These are phyloP conservation scores for Candida incommunis DNA, from an alignment of 805 yeast species.

Conservation along the genomic window DNA sequence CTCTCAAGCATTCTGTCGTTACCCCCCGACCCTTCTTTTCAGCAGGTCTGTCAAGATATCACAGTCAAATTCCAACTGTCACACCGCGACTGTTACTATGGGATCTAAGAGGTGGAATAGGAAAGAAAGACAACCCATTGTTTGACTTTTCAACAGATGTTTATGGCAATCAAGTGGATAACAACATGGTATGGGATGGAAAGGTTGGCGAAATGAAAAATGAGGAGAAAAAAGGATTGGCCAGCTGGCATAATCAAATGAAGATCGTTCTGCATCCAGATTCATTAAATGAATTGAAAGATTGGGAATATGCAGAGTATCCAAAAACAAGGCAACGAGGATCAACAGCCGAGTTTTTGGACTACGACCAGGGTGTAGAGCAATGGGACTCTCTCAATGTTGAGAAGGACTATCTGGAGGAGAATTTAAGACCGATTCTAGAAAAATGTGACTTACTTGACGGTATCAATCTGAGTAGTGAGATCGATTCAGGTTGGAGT, in stretches of 20 bases:
- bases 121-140: conserved; percentile 22
- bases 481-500: conserved; percentile 73
- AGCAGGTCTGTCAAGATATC: conserved; percentile 24
- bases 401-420: conserved; percentile 39
- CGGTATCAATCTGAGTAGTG: conserved; percentile 59
- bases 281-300: conserved; percentile 36
- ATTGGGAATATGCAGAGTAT: conserved; percentile 38
- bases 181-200: conserved; percentile 4
- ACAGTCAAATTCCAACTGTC: conserved; percentile 37
- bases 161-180: neutral
- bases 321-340: conserved; percentile 24
- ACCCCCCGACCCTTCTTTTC: conserved; percentile 36
- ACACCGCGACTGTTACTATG: conserved; percentile 75
- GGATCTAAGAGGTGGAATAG: conserved; percentile 69
- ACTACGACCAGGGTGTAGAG: conserved; percentile 37
- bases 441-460: conserved; percentile 65
- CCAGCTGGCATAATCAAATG: conserved; percentile 72
- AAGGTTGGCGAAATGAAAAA: conserved; percentile 1
- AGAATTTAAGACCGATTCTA: conserved; percentile 40
- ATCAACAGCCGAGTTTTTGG: conserved; percentile 13
- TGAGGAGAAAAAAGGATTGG: conserved; percentile 5
- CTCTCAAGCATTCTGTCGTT: conserved; percentile 16
- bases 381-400: conserved; percentile 33
- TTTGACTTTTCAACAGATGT: conserved; percentile 6
- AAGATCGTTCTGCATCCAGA: conserved; percentile 52